Percentiles rank a stretch among this genome's conserved stretches.
phyloP scores from a whole-genome alignment of 352 stramenopile genomes.

The Peronospora belbahrii region DNA sequence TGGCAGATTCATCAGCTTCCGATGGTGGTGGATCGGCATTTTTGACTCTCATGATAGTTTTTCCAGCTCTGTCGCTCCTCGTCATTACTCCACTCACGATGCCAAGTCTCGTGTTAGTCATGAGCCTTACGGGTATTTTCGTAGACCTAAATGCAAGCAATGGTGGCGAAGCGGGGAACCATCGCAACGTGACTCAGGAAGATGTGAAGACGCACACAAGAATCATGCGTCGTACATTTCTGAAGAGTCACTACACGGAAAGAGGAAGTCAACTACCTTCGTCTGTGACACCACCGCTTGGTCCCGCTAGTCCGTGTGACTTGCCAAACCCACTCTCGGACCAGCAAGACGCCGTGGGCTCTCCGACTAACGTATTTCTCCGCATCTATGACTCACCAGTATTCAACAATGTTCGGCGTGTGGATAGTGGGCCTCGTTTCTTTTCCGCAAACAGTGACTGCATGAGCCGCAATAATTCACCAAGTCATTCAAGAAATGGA shows the following conservation, averaged over 20 bases:
- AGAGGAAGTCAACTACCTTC: conserved; percentile 14
- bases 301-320: neutral
- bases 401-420: conserved; percentile 4
- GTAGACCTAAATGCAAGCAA: conserved; percentile 60
- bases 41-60: conserved; percentile 57
- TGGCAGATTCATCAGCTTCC: conserved; percentile 17
- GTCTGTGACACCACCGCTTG: conserved; percentile 6
- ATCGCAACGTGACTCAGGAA: conserved; percentile 26
- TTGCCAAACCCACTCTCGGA: neutral
- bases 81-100: conserved; percentile 82
- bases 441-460: conserved; percentile 12
- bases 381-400: conserved; percentile 62
- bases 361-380: conserved; percentile 51
- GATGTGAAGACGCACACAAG: conserved; percentile 64
- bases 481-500: conserved; percentile 7
- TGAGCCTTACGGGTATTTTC: conserved; percentile 84
- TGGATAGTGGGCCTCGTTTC: conserved; percentile 1
- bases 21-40: conserved; percentile 13
- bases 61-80: conserved; percentile 57
- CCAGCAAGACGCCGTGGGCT: conserved; percentile 15
- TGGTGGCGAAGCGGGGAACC: conserved; percentile 11
- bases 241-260: conserved; percentile 57
- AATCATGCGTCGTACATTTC: conserved; percentile 60
- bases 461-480: conserved; percentile 9
- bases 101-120: conserved; percentile 79